These are phyloP conservation scores for Cercis canadensis DNA, from an alignment of 306 rosid genomes.

Conservation along the genomic window DNA sequence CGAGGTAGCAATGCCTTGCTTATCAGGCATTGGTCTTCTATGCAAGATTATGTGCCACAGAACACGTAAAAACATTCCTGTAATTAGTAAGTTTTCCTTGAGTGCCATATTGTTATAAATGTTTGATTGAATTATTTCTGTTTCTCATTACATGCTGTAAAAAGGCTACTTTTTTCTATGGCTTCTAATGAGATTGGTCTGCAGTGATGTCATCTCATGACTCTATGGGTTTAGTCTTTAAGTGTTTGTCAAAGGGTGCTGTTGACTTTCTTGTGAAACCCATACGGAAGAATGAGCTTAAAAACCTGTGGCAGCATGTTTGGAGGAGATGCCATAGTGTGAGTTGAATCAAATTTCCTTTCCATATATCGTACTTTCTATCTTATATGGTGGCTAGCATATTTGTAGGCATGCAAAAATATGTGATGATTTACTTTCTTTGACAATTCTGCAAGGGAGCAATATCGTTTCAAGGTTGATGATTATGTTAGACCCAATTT, in stretches of 20 bases:
- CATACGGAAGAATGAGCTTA: slow-evolving; percentile 95
- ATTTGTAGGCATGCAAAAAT: slow-evolving; percentile 28
- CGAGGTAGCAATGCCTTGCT: slow-evolving; percentile 87
- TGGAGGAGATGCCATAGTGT: slow-evolving; percentile 99
- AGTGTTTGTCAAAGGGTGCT: slow-evolving; percentile 98
- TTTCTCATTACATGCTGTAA: slow-evolving; percentile 48
- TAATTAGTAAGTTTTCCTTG: slow-evolving; percentile 77
- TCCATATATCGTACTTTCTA: slow-evolving; percentile 7
- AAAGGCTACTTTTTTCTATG: slow-evolving; percentile 44
- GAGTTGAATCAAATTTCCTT: slow-evolving; percentile 48
- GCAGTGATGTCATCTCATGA: slow-evolving; percentile 99
- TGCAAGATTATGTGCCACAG: slow-evolving; percentile 86
- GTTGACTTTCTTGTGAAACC: slow-evolving; percentile 96
- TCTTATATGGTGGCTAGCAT: slow-evolving; percentile 17
- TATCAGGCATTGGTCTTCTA: slow-evolving; percentile 86
- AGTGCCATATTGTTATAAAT: slow-evolving; percentile 19
- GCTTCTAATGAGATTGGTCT: slow-evolving; percentile 59
- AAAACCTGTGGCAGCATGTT: slow-evolving; percentile 97
- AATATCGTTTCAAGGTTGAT: slow-evolving; percentile 21
- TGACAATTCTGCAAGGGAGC: neutral
- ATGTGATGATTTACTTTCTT: slow-evolving; percentile 21
- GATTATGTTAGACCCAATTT: neutral
- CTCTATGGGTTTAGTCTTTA: slow-evolving; percentile 94
- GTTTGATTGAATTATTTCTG: slow-evolving; percentile 41
- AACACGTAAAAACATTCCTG: slow-evolving; percentile 78